phyloP scores from a whole-genome alignment of 768 basidiomycete species.

The Mycena belliarum region DNA sequence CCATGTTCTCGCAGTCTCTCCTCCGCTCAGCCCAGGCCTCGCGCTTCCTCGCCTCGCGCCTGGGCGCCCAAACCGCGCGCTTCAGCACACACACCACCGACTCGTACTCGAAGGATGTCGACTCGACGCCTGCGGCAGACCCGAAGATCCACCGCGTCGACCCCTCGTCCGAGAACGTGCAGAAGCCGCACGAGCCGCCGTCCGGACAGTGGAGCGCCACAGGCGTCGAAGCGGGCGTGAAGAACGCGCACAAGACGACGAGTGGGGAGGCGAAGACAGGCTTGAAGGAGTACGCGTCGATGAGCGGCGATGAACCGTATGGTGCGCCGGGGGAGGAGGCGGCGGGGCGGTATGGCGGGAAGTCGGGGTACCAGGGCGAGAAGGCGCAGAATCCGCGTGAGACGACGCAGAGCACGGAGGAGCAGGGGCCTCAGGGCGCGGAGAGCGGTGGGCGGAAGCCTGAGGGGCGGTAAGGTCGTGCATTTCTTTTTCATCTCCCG shows the following conservation, averaged over 20 bases:
- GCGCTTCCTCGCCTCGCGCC: not conserved
- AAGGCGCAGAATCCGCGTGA: conserved; percentile 27
- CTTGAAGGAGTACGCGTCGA: conserved; percentile 27
- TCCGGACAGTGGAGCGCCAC: conserved; percentile 48
- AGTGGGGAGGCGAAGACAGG: conserved; percentile 29
- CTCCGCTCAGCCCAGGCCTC: not conserved
- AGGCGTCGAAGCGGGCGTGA: conserved; percentile 37
- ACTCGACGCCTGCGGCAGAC: conserved; percentile 43
- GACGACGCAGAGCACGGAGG: conserved; percentile 29
- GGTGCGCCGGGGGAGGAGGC: conserved; percentile 29
- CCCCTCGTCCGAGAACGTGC: conserved; percentile 40
- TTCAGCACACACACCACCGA: conserved; percentile 35
- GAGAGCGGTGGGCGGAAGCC: conserved; percentile 38
- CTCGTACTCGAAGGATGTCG: conserved; percentile 49
- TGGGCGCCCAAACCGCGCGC: not conserved
- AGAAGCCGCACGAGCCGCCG: conserved; percentile 52
- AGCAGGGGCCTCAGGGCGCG: conserved; percentile 40
- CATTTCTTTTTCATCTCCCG: not conserved
- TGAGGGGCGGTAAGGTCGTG: conserved; percentile 21
- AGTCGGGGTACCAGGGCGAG: conserved; percentile 1
- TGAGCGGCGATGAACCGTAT: conserved; percentile 28
- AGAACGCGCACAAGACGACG: conserved; percentile 31
- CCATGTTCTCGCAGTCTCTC: not conserved
- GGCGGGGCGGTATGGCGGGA: conserved; percentile 25
- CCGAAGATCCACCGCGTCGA: conserved; percentile 49